Base-by-base conservation (phyloP, 2,329 filamentous ascomycete genomes). In the Aspergillus ibericus region DNA sequence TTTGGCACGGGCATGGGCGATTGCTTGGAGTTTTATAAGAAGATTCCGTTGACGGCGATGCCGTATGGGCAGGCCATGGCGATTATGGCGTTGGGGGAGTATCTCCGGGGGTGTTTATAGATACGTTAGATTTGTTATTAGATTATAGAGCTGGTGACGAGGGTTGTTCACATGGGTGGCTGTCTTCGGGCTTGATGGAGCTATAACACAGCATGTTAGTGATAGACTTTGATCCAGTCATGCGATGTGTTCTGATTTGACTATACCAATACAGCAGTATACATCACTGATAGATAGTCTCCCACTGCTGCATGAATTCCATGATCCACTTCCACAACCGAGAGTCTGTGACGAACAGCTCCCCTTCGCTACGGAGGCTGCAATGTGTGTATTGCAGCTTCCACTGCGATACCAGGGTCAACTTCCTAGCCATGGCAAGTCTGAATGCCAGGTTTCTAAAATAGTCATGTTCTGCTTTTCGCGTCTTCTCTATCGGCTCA, bases 31-130 rank as follows among this genome's bases (percentile, higher is more conserved):
- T 88, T 91, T 72, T 93, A 93, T 70, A 88, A 89, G 73, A 84
- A 90, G 62, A 92, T 93, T 58, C 82, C 86, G 1, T 76, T 88
- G 61, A 93, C 90, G 2, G 88, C 87, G 66, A 93, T 93, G 90
- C 90, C 90, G 6, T 93, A 93, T 67, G 90, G 90, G 0, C 90
- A 93, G 72, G 88, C 89, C 0, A 92, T 93, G 90, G 90, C 88
- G 0, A 91, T 92, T 62, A 92, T 93, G 87, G 87, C 88, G 0
- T 72, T 93, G 63, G 89, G 88, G 0, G 90, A 93, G 75, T 90
- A 88, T 66, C 70, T 90, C 73, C 81, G 88, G 49, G 64, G 62
- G 7, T 13, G 2, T 7, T 7, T 42, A 4, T 42, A 42, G 16
- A n/a, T n/a, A n/a, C n/a, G n/a, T n/a, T n/a, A n/a, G n/a, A n/a